Conservation (phyloP, 257 asterid genomes). For the Ehretia macrophylla region DNA sequence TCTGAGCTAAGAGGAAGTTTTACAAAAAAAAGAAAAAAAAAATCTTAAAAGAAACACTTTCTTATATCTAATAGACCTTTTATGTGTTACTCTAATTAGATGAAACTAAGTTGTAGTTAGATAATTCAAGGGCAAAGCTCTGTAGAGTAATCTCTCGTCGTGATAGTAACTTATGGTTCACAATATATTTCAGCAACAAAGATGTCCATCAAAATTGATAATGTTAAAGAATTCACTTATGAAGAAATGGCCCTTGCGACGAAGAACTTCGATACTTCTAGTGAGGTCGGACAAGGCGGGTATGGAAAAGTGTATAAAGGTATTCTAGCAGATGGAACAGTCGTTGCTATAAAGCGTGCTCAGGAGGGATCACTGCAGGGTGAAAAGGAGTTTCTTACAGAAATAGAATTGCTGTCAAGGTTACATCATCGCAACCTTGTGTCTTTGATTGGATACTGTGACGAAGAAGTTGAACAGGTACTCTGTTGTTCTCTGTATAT, state of each 20-base stretch:
- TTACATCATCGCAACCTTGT: constrained; percentile 90
- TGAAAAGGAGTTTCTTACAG: constrained; percentile 92
- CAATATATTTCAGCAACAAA: constrained; percentile 56
- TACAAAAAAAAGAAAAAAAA: too few relatives aligned
- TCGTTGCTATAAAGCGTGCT: constrained; percentile 93
- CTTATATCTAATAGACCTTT: too few relatives aligned
- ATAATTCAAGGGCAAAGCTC: too few relatives aligned
- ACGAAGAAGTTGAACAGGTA: constrained; percentile 97
- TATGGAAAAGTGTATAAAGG: constrained; percentile 92
- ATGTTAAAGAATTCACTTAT: constrained; percentile 71
- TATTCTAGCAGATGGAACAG: constrained; percentile 66
- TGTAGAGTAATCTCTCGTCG: too few relatives aligned
- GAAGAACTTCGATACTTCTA: constrained; percentile 46
- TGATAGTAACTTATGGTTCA: background rate
- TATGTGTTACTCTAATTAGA: too few relatives aligned
- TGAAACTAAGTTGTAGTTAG: too few relatives aligned
- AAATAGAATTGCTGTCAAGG: constrained; percentile 82
- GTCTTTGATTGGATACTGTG: constrained; percentile 82
- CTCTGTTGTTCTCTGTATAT: background rate
- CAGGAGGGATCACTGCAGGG: constrained; percentile 93
- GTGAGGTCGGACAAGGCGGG: constrained; percentile 87
- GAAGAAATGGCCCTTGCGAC: constrained; percentile 72
- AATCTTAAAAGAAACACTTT: background rate
- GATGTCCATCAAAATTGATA: constrained; percentile 72
- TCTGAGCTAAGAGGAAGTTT: too few relatives aligned